These are phyloP conservation scores for Penstemon barbatus DNA, from an alignment of 257 asterid species.

Conservation along the genomic window DNA sequence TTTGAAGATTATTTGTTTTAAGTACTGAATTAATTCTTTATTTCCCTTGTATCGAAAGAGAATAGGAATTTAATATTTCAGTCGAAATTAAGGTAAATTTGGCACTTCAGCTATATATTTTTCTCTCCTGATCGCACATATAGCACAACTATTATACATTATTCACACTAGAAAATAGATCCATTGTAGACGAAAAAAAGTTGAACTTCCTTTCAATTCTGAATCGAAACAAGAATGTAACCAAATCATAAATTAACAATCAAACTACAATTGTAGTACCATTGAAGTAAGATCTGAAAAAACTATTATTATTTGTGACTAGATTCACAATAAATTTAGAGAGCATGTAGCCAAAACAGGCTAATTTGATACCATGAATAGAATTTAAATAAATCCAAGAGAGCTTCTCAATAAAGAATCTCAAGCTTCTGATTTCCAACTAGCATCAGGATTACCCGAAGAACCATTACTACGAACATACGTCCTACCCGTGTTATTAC, in stretches of 20 bases:
- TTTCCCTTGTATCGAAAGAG: too few relatives aligned
- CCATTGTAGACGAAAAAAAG: background rate
- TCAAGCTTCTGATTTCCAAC: conserved; percentile 32
- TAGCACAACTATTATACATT: too few relatives aligned
- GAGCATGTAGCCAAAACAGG: background rate
- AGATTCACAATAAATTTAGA: background rate
- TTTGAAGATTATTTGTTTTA: too few relatives aligned
- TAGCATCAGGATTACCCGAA: conserved; percentile 27
- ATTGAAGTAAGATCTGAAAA: conserved; percentile 20
- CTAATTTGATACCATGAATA: background rate
- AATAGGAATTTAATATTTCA: too few relatives aligned
- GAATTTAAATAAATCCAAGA: background rate
- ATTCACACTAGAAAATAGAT: too few relatives aligned
- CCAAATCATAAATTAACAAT: background rate
- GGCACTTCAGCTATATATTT: too few relatives aligned
- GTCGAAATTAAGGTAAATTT: too few relatives aligned
- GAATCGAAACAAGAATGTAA: background rate
- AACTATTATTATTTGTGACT: conserved; percentile 26
- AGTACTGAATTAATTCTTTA: too few relatives aligned
- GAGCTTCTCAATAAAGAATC: background rate
- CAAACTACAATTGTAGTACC: conserved; percentile 11
- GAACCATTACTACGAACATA: conserved; percentile 21
- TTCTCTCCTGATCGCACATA: too few relatives aligned
- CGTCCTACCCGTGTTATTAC: background rate
- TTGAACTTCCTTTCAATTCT: background rate